Base-by-base conservation (phyloP, 2,329 filamentous ascomycete species). In the Aspergillus fructus region DNA sequence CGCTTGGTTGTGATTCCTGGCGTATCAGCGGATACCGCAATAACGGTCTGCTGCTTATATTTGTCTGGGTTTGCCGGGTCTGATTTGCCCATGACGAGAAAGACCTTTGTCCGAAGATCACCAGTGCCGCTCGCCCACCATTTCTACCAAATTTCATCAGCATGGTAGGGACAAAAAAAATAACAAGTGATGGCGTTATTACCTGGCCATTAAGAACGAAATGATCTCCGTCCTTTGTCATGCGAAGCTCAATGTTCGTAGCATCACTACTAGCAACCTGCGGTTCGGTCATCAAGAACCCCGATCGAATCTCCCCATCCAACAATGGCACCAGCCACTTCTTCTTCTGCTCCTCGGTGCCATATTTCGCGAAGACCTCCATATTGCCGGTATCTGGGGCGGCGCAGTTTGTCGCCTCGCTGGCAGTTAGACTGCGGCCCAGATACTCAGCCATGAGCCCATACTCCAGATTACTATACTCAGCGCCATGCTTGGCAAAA, bases 91-190 rank as follows among this genome's bases (percentile, higher is more conserved):
- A 99, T 96, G 67, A 96, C 92, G 61, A 99, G 88, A 79, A 96
- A 97, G 73, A 99, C 81, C 75, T 89, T 84, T 82, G 94, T 97
- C 67, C 93, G 85, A 56, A 89, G 89, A 77, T 99, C 94, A 57
- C 94, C 94, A 17, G 93, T 92, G 64, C 94, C 94, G 62, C 90
- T 96, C 23, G 91, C 96, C 94, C 94, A 99, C 94, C 94, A 97
- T 91, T 99, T 99, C 85, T 93, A 62, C 50, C 27, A n/a, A 6
- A 9, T 40, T 5, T 52, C 51, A 34, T 60, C 58, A 33, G 50
- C 23, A 11, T 42, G 39, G 13, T 9, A 37, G 15, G 39, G 8
- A n/a, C 17, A 15, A 15, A 45, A 6, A 2, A 6, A 2, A n/a
- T n/a, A 13, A 27, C 37, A 33, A 19, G 1, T 15, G 5, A 17